A percentile compares a stretch with the other conserved stretches of the same genome.
These are phyloP conservation scores for Leccinum subspadiceum DNA, from an alignment of 1,284 basidiomycete genomes.

Conservation along the genomic window DNA sequence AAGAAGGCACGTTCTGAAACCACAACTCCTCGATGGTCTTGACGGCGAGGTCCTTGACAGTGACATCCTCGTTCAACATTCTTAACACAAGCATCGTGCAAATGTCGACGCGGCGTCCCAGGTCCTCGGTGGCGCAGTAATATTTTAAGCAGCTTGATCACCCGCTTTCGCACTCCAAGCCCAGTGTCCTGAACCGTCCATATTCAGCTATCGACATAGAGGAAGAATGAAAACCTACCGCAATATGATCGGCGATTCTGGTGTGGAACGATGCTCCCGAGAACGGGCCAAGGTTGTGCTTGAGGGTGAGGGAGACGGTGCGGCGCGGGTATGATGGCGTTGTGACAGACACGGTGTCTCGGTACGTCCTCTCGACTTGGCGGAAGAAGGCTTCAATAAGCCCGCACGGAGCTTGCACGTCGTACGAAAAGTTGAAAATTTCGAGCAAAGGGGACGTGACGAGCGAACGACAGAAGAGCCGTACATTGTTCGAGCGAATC, in stretches of 20 bases:
- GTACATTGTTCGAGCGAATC: conserved; percentile 30
- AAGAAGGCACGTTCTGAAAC: conserved; percentile 52
- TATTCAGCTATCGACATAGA: not conserved
- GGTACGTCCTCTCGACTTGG: conserved; percentile 20
- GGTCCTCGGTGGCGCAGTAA: conserved; percentile 64
- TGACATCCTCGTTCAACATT: conserved; percentile 90
- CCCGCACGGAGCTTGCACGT: conserved; percentile 25
- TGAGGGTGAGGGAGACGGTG: conserved; percentile 26
- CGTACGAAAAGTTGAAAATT: conserved; percentile 27
- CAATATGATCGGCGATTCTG: conserved; percentile 83
- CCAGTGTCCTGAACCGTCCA: conserved; percentile 74
- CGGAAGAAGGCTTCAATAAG: conserved; percentile 28
- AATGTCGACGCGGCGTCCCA: conserved; percentile 72
- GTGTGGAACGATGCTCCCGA: conserved; percentile 39
- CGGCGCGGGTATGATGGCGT: not conserved
- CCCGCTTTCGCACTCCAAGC: conserved; percentile 88
- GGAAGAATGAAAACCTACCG: conserved; percentile 48
- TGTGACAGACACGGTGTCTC: not conserved
- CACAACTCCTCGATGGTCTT: conserved; percentile 89
- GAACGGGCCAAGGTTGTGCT: conserved; percentile 24
- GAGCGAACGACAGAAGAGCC: conserved; percentile 20
- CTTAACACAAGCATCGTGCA: conserved; percentile 81
- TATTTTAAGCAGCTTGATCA: conserved; percentile 91
- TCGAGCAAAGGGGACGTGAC: conserved; percentile 23
- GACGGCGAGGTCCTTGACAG: conserved; percentile 87